Evolutionary conservation across 2,329 filamentous ascomycete species (phyloP), one percentile per base, ranked within the genome.

Genomic region (Thelonectria blattea): DNA sequence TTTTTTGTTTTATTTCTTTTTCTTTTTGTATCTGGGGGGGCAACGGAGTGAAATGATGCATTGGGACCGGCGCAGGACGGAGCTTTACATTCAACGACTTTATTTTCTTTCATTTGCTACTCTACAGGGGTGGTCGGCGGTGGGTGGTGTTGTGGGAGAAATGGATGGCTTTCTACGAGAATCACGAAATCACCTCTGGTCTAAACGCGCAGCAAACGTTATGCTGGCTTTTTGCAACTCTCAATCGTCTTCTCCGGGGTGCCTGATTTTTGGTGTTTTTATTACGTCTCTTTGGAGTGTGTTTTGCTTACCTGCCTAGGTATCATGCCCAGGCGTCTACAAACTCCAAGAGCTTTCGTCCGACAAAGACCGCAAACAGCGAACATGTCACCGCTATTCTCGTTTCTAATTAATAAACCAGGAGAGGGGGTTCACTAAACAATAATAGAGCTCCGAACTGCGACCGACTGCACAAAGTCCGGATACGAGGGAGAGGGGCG

Each of bases 31-130:
- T 24, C 22, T 24, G 22, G 22, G 22, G 27, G 37, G 42, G 4
- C 50, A 64, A 65, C 24, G 64, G 50, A 45, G 34, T 37, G 34
- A 30, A 30, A 58, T 43, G 53, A 48, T 69, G 63, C 67, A 69
- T 68, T 58, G n/a, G 55, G 48, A 57, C 24, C 60, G 66, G 67
- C 67, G 67, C 55, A 64, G 57, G 56, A 46, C 37, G 46, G 37
- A 43, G 30, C 46, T 59, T 45, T 24, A 46, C 47, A 32, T 53
- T 60, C 45, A 47, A 34, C 53, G 34, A 61, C 42, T 58, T 56
- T 52, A 34, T 47, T 58, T 56, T 50, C 22, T 60, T 64, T 48
- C 22, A n/a, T 51, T 51, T 54, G 37, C 12, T 22, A 41, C 22
- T 48, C 39, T 27, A 12, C 17, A n/a, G 12, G 48, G 30, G n/a